These are phyloP conservation scores for Medicago lupulina DNA, from an alignment of 306 rosid genomes.

Conservation along the genomic window DNA sequence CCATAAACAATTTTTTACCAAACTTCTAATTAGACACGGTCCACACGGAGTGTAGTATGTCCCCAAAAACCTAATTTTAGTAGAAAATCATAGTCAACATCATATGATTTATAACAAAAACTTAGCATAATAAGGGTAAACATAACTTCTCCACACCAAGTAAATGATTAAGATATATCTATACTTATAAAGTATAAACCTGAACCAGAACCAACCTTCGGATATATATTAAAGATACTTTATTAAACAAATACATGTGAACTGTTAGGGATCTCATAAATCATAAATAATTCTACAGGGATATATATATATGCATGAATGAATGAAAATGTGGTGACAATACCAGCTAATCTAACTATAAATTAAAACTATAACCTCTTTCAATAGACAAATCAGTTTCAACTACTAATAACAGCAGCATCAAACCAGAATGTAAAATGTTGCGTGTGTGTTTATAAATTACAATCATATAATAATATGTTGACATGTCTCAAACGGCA, in stretches of 20 bases:
- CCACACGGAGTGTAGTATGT: conserved; percentile 3
- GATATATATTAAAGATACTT: too few relatives aligned
- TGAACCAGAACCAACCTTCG: conserved; percentile 30
- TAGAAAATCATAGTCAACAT: conserved; percentile 37
- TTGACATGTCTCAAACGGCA: conserved; percentile 47
- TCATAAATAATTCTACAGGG: neutral
- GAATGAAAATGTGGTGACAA: conserved; percentile 39
- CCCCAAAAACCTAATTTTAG: conserved; percentile 12
- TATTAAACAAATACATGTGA: neutral
- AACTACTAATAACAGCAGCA: conserved; percentile 51
- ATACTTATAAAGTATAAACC: conserved; percentile 20
- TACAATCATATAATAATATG: neutral
- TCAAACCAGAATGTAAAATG: conserved; percentile 47
- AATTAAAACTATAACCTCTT: conserved; percentile 3
- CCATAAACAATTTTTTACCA: conserved; percentile 10
- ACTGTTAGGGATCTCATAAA: conserved; percentile 15
- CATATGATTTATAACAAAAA: conserved; percentile 25
- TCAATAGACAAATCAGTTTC: conserved; percentile 46
- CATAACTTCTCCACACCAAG: neutral
- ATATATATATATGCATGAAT: neutral
- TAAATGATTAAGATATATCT: neutral
- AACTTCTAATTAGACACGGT: conserved; percentile 40
- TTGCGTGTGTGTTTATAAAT: conserved; percentile 46
- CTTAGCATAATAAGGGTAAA: conserved; percentile 1
- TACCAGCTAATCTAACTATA: conserved; percentile 48